Percentiles rank a stretch among this genome's conserved stretches.
Evolutionary conservation across 1,139 yeast genomes (phyloP).

Genomic region (Suzukiozyma palmioleophila): DNA sequence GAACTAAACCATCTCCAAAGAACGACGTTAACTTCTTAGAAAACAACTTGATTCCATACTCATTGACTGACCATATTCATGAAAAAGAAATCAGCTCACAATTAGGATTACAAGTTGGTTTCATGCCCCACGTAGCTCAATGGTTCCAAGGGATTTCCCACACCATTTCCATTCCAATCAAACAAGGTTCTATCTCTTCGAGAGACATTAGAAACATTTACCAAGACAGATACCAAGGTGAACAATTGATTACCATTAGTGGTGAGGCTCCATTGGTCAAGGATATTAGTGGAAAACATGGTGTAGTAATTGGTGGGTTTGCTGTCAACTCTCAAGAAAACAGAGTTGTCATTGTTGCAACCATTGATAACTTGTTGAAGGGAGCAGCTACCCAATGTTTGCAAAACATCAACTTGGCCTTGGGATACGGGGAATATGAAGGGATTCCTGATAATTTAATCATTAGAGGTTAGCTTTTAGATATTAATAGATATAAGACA

Average conservation of each 20-base stretch:
- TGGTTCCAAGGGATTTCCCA: conserved; percentile 99
- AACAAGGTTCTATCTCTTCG: conserved; percentile 61
- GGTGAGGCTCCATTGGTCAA: conserved; percentile 92
- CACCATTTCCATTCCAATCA: conserved; percentile 87
- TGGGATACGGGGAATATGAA: conserved; percentile 89
- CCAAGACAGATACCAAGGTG: conserved; percentile 86
- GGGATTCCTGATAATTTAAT: conserved; percentile 74
- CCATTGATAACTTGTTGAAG: conserved; percentile 90
- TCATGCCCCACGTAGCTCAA: conserved; percentile 96
- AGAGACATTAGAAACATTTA: conserved; percentile 81
- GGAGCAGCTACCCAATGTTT: conserved; percentile 99
- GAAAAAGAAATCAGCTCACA: conserved; percentile 87
- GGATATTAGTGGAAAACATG: conserved; percentile 91
- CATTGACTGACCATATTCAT: conserved; percentile 93
- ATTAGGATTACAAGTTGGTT: conserved; percentile 75
- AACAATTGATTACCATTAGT: conserved; percentile 74
- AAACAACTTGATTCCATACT: conserved; percentile 89
- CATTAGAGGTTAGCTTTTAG: conserved; percentile 37
- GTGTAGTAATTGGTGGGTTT: conserved; percentile 92
- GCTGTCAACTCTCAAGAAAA: conserved; percentile 86
- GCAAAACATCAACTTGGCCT: conserved; percentile 87
- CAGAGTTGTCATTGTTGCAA: conserved; percentile 90
- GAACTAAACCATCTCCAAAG: conserved; percentile 96
- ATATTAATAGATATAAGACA: too few species aligned
- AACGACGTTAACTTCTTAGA: conserved; percentile 72